Base-by-base conservation (phyloP, 2,329 filamentous ascomycete genomes). In the Fusarium clavum region DNA sequence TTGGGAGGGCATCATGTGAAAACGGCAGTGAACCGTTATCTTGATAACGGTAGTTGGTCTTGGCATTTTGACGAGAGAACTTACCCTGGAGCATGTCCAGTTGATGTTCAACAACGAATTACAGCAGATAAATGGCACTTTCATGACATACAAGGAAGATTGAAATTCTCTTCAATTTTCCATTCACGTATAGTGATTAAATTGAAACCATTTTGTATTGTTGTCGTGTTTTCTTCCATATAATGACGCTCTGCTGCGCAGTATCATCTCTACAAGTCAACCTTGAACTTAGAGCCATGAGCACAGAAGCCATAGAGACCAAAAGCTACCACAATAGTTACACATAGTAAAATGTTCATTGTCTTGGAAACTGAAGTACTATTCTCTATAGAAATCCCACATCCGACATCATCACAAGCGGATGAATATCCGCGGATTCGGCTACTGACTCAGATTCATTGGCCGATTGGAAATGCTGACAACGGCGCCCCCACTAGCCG, bases 391-490 rank as follows among this genome's bases (percentile, higher is more conserved):
- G 9, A 10, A 27, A 27, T 51, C n/a, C 27, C 61, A 47, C 51
- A 64, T 24, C 61, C 60, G 61, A 64, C 30, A n/a, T 45, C 32
- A 14, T 20, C 45, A 25, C 32, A 11, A 57, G 49, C 49, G 44
- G 58, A n/a, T 64, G 14, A 56, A 49, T 44, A 60, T 32, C 61
- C 62, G 62, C 55, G 30, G 46, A 16, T 34, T 60, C 61, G 54
- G 46, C 38, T 61, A 65, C 60, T 60, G 67, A 65, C 57, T 69
- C 63, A 65, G 59, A 61, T 43, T 43, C n/a, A 68, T 54, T 57
- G 30, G 62, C 8, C 29, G 67, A 71, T 71, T 71, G 64, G 44
- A 71, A 71, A 71, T 71, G 69, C 68, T 71, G 57, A 71, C 69
- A 71, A 61, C 53, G 45, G 56, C 25, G 34, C 54, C 69, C 68